Conservation (phyloP, 805 yeast genomes). For the Metschnikowia borealis region DNA sequence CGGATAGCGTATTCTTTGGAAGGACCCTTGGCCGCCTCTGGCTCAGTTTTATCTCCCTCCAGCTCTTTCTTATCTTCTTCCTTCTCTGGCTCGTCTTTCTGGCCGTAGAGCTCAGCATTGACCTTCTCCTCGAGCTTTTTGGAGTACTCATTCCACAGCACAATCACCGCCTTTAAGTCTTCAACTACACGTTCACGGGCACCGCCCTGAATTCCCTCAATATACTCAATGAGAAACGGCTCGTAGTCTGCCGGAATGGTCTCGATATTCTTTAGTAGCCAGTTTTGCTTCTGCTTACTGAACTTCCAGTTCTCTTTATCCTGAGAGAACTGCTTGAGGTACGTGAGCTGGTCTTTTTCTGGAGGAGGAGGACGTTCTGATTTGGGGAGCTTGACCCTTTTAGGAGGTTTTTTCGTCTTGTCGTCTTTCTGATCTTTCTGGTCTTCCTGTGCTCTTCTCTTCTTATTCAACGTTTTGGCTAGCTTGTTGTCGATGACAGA, state of each 20-base stretch:
- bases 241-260: slow-evolving; percentile 52
- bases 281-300: slow-evolving; percentile 81
- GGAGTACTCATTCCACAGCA: slow-evolving; percentile 54
- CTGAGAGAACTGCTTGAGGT: slow-evolving; percentile 53
- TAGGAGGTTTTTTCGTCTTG: slow-evolving; percentile 54
- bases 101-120: slow-evolving; percentile 32
- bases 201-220: slow-evolving; percentile 67
- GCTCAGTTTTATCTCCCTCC: neutral
- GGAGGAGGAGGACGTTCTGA: slow-evolving; percentile 66
- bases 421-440: slow-evolving; percentile 16
- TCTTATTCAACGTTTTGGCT: slow-evolving; percentile 38
- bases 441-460: slow-evolving; percentile 22
- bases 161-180: slow-evolving; percentile 45
- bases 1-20: slow-evolving; percentile 36
- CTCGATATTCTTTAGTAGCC: slow-evolving; percentile 66
- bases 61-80: slow-evolving; percentile 11
- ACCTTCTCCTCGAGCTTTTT: slow-evolving; percentile 39
- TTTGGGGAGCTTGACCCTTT: slow-evolving; percentile 67
- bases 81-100: slow-evolving; percentile 17
- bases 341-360: slow-evolving; percentile 69
- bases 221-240: slow-evolving; percentile 45
- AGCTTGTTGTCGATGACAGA: slow-evolving; percentile 40
- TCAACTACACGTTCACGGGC: slow-evolving; percentile 54
- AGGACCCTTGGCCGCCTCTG: slow-evolving; percentile 17
- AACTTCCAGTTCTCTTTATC: slow-evolving; percentile 73